Evolutionary conservation across 208 protist genomes (phyloP), one percentile per base, ranked within the genome.

Genomic region (Naegleria lovaniensis): DNA sequence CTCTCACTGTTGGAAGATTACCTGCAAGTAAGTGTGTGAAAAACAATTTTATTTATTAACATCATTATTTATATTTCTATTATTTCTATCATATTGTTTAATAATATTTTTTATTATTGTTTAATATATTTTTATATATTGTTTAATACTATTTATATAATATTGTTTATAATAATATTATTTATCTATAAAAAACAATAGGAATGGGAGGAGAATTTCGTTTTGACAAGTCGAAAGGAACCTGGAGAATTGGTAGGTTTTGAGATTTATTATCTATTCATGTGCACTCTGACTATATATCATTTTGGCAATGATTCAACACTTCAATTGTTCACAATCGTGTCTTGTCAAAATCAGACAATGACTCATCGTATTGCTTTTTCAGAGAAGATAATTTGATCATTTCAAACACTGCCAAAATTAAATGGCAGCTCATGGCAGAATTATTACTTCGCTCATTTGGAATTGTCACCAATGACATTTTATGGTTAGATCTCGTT

Each of bases 141-240:
- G n/a, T n/a, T n/a, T n/a, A n/a, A n/a, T n/a, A n/a, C n/a, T n/a
- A n/a, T n/a, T n/a, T n/a, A n/a, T n/a, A n/a, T n/a, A n/a, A n/a
- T n/a, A n/a, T n/a, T n/a, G n/a, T n/a, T n/a, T n/a, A n/a, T n/a
- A n/a, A n/a, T n/a, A n/a, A n/a, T n/a, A n/a, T n/a, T n/a, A n/a
- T n/a, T n/a, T n/a, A n/a, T n/a, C n/a, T n/a, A n/a, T n/a, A n/a
- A n/a, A n/a, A n/a, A n/a, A n/a, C n/a, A n/a, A n/a, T n/a, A 79
- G 25, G 67, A n/a, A 58, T 88, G 40, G 85, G 85, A 58, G 85
- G 85, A 39, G 85, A 88, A 58, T 88, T 88, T 39, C 51, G 33
- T 19, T 88, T 6, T 6, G 40, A 52, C 25, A n/a, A 51, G 19
- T 29, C 9, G 6, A 51, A 58, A 38, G 40, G 40, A 11, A 58